Evolutionary conservation across 2,329 filamentous ascomycete genomes (phyloP).

Genomic region (Cadophora gregata): DNA sequence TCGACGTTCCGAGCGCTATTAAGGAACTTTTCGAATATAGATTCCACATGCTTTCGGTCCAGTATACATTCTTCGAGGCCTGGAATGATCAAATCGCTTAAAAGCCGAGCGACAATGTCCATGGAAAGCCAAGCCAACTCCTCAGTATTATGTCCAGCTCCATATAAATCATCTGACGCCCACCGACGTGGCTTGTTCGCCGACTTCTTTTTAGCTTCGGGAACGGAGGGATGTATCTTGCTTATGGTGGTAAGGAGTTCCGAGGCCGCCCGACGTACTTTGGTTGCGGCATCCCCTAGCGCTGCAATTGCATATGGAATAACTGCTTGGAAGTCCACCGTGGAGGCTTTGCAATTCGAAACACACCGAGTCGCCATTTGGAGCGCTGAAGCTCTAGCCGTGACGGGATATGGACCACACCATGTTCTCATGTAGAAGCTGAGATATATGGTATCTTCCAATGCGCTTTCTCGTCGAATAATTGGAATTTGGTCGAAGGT

Average conservation of each 20-base stretch:
- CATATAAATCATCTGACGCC: constrained; percentile 71
- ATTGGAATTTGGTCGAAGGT: constrained; percentile 56
- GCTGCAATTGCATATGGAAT: constrained; percentile 82
- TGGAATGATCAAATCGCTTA: constrained; percentile 73
- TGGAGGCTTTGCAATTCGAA: constrained; percentile 54
- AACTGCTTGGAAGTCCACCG: constrained; percentile 75
- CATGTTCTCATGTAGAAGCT: constrained; percentile 79
- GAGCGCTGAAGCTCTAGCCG: constrained; percentile 73
- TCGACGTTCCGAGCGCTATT: constrained; percentile 56
- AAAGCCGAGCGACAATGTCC: constrained; percentile 63
- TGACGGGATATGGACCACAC: constrained; percentile 72
- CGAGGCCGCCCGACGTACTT: constrained; percentile 77
- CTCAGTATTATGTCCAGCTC: constrained; percentile 53
- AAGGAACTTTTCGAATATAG: constrained; percentile 65
- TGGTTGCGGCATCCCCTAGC: constrained; percentile 75
- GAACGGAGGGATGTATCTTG: constrained; percentile 50
- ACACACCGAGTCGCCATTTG: constrained; percentile 65
- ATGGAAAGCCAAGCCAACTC: constrained; percentile 61
- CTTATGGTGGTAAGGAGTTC: constrained; percentile 66
- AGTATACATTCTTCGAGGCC: constrained; percentile 85
- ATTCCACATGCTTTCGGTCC: constrained; percentile 73
- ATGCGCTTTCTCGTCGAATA: constrained; percentile 59
- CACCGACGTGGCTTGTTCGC: constrained; percentile 52
- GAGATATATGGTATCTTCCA: constrained; percentile 69
- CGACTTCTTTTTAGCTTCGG: constrained; percentile 50